Evolutionary conservation across 768 basidiomycete species (phyloP).

Genomic region (Hypholoma fasciculare): DNA sequence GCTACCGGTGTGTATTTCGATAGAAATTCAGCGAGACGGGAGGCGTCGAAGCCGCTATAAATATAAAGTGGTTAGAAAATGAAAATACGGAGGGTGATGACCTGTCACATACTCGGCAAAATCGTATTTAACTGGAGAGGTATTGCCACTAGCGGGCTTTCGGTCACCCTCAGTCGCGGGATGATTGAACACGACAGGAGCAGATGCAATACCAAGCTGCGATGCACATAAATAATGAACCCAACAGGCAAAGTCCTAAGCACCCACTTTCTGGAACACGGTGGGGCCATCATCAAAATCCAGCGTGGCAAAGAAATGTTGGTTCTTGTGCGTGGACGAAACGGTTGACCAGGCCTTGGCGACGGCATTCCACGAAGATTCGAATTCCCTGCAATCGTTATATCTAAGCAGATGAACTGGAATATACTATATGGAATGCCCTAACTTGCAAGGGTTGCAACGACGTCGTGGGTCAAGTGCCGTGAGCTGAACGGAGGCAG

Average conservation of each 20-base stretch:
- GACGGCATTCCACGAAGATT: slow-evolving; percentile 79
- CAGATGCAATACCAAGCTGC: slow-evolving; percentile 80
- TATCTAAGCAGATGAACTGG: slow-evolving; percentile 1
- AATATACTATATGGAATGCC: slow-evolving; percentile 10
- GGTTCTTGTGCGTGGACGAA: slow-evolving; percentile 59
- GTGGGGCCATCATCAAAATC: slow-evolving; percentile 81
- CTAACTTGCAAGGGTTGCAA: slow-evolving; percentile 92
- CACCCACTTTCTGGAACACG: slow-evolving; percentile 76
- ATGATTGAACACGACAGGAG: slow-evolving; percentile 82
- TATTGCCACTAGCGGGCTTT: slow-evolving; percentile 54
- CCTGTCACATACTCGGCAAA: slow-evolving; percentile 61
- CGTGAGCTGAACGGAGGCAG: slow-evolving; percentile 85
- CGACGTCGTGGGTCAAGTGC: slow-evolving; percentile 79
- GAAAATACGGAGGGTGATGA: not conserved
- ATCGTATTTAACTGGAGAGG: slow-evolving; percentile 68
- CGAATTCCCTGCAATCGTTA: slow-evolving; percentile 66
- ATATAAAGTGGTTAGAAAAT: not conserved
- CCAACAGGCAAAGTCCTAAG: not conserved
- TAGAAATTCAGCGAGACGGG: slow-evolving; percentile 73
- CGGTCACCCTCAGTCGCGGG: slow-evolving; percentile 73
- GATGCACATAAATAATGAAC: not conserved
- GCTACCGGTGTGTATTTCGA: slow-evolving; percentile 73
- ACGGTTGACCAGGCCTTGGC: slow-evolving; percentile 80
- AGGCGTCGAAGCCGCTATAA: slow-evolving; percentile 80
- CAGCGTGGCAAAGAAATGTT: slow-evolving; percentile 89